Conservation (phyloP, 495 filamentous ascomycete species). For the Penicillium cinerascens region DNA sequence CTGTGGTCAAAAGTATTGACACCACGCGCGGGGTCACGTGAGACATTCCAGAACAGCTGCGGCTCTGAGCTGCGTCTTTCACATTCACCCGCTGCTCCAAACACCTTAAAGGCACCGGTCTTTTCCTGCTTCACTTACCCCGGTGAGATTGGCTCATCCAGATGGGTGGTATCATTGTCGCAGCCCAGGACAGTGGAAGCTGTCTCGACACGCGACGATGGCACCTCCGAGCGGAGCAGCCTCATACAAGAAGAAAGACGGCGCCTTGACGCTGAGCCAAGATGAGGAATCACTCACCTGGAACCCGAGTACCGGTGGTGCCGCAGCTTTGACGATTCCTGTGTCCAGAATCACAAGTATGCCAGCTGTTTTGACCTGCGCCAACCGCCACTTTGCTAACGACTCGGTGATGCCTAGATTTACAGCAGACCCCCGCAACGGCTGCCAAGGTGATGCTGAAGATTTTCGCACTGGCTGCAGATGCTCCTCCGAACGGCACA, state of each 20-base stretch:
- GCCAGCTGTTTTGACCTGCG: constrained; percentile 16
- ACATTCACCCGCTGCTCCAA: constrained; percentile 9
- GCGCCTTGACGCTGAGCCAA: constrained; percentile 66
- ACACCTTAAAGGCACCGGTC: constrained; percentile 22
- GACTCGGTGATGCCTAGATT: constrained; percentile 42
- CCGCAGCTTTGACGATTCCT: constrained; percentile 61
- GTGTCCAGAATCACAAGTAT: constrained; percentile 75
- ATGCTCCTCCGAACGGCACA: constrained; percentile 42
- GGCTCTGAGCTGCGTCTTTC: constrained; percentile 13
- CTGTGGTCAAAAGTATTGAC: no score
- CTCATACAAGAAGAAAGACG: constrained; percentile 95
- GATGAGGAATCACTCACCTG: constrained; percentile 73
- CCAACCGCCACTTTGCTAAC: constrained; percentile 5
- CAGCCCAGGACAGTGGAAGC: constrained; percentile 43
- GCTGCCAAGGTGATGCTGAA: constrained; percentile 87
- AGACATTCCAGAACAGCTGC: constrained; percentile 14
- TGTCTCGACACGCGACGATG: constrained; percentile 43
- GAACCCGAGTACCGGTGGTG: constrained; percentile 58
- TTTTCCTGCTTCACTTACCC: constrained; percentile 20
- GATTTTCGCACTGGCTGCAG: constrained; percentile 66
- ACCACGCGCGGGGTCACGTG: no score
- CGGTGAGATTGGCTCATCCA: constrained; percentile 32
- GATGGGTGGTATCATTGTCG: constrained; percentile 42
- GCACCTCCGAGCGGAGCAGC: constrained; percentile 65
- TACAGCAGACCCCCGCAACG: constrained; percentile 85